Evolutionary conservation across 306 rosid genomes (phyloP).

Genomic region (Lathyrus sativus): DNA sequence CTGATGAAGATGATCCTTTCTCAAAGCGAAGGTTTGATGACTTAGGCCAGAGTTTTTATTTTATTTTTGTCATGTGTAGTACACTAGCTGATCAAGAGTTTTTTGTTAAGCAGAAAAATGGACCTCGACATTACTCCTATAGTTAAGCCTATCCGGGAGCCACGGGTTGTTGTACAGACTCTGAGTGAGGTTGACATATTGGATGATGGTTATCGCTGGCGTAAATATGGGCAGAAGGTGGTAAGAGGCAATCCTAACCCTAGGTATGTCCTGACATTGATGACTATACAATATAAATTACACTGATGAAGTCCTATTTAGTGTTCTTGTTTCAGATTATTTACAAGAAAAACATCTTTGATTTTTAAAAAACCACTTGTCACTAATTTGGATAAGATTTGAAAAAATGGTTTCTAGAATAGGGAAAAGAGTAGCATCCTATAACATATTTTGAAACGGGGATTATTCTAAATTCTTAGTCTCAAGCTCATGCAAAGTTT

Average conservation of each 20-base stretch:
- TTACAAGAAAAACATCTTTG: neutral
- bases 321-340: slow-evolving; percentile 7
- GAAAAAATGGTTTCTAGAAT: too few relatives aligned
- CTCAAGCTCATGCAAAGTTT: neutral
- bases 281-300: slow-evolving; percentile 23
- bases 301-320: slow-evolving; percentile 32
- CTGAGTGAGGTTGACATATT: slow-evolving; percentile 97
- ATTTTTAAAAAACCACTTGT: neutral
- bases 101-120: slow-evolving; percentile 69
- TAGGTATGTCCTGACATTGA: slow-evolving; percentile 56
- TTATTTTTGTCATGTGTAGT: slow-evolving; percentile 34
- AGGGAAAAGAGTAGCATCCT: too few relatives aligned
- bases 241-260: slow-evolving; percentile 99
- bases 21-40: slow-evolving; percentile 80
- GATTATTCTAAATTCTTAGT: slow-evolving; percentile 21
- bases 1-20: slow-evolving; percentile 84
- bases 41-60: slow-evolving; percentile 29
- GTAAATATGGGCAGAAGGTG: slow-evolving; percentile 99
- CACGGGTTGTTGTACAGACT: slow-evolving; percentile 97
- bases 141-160: slow-evolving; percentile 95
- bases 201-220: slow-evolving; percentile 99
- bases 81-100: slow-evolving; percentile 36
- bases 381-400: slow-evolving; percentile 2
- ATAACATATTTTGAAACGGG: slow-evolving; percentile 21
- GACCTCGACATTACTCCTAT: slow-evolving; percentile 75